These are phyloP conservation scores for Fremontodendron californicum DNA, from an alignment of 345 rosid species.

Conservation along the genomic window DNA sequence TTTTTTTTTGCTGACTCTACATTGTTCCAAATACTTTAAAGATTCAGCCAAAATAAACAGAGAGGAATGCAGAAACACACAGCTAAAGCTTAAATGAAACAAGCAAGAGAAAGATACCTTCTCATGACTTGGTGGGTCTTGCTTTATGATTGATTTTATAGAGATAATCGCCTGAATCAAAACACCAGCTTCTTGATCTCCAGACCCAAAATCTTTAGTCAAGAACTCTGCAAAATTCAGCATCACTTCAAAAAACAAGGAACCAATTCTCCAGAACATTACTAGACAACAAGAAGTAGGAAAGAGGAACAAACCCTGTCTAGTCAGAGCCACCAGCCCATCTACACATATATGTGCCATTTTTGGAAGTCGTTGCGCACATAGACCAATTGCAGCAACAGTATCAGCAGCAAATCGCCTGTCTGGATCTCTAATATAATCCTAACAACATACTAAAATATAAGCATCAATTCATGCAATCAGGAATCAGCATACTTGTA, in stretches of 20 bases:
- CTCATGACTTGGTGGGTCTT: conserved; percentile 70
- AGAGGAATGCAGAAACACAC: neutral
- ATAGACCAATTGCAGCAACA: conserved; percentile 82
- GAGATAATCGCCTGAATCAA: conserved; percentile 76
- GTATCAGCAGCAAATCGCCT: conserved; percentile 86
- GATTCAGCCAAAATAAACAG: conserved; percentile 11
- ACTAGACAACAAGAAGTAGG: conserved; percentile 11
- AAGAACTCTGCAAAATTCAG: conserved; percentile 52
- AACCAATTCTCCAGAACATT: neutral
- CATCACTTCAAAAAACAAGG: conserved; percentile 21
- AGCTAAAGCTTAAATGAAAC: conserved; percentile 16
- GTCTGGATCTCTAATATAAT: conserved; percentile 88
- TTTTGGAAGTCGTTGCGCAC: conserved; percentile 64
- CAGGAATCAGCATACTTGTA: neutral
- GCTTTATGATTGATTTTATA: conserved; percentile 69
- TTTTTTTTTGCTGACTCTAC: neutral
- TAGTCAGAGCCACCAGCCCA: conserved; percentile 59
- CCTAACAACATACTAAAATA: conserved; percentile 48
- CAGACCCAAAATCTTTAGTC: conserved; percentile 37
- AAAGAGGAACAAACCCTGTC: conserved; percentile 51
- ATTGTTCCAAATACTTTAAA: conserved; percentile 9
- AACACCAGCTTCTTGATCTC: conserved; percentile 61
- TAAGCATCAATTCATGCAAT: conserved; percentile 32
- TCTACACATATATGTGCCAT: conserved; percentile 69
- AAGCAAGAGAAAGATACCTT: conserved; percentile 46